phyloP scores from a whole-genome alignment of 495 filamentous ascomycete species.

The Friedmanniomyces endolithicus region DNA sequence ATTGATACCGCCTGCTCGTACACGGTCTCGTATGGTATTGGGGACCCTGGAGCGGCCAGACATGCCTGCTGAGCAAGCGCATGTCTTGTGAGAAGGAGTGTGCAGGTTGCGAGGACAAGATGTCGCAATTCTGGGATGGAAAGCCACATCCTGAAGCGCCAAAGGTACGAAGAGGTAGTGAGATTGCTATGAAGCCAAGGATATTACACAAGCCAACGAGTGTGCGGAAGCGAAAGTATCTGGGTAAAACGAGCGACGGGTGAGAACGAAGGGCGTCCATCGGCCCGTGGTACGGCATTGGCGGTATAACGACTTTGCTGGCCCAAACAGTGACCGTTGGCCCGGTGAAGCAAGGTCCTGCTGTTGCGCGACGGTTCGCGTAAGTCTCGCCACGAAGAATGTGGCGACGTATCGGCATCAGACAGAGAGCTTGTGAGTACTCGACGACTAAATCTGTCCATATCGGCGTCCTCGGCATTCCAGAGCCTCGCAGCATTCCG shows the following conservation, averaged over 20 bases:
- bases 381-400: not conserved
- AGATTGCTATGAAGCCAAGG: constrained; percentile 18
- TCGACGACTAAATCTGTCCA: no score
- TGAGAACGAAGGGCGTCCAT: constrained; percentile 52
- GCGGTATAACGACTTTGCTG: not conserved
- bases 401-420: no score
- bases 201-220: constrained; percentile 29
- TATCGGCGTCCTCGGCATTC: no score
- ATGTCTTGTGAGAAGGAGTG: not conserved
- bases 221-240: constrained; percentile 32
- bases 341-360: not conserved
- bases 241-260: constrained; percentile 34
- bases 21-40: not conserved
- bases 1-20: constrained; percentile 8
- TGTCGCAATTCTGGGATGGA: not conserved
- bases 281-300: not conserved
- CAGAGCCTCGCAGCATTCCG: no score
- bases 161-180: not conserved
- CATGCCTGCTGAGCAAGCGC: not conserved
- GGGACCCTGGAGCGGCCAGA: no score
- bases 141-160: not conserved
- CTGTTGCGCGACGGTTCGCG: not conserved
- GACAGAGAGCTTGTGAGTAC: no score
- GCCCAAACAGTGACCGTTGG: not conserved
- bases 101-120: not conserved